Percentiles rank a stretch among this genome's conserved stretches.
Evolutionary conservation across 371 early-diverging fungal species (phyloP).

Genomic region (Furculomyces boomerangus): DNA sequence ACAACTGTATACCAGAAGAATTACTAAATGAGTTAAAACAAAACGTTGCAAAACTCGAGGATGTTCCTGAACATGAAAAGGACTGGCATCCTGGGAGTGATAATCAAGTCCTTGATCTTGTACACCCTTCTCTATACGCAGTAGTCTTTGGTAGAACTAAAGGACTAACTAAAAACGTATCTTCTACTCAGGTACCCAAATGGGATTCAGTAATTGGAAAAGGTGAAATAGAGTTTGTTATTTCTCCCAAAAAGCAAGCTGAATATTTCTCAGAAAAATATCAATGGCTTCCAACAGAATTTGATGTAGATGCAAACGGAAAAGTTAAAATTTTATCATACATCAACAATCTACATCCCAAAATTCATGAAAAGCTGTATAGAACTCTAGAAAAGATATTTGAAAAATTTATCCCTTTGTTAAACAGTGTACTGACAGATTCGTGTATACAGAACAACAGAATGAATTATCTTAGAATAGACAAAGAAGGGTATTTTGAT

Average conservation of each 20-base stretch:
- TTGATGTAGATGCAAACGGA: conserved; percentile 21
- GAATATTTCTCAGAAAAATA: conserved; percentile 5
- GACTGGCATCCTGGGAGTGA: conserved; percentile 36
- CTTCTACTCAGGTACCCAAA: background rate
- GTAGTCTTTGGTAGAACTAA: background rate
- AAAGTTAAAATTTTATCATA: conserved; percentile 22
- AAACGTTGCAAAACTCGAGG: conserved; percentile 15
- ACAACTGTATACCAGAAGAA: conserved; percentile 12
- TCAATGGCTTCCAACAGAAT: conserved; percentile 37
- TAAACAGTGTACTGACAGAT: background rate
- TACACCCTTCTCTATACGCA: conserved; percentile 38
- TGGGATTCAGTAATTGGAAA: background rate
- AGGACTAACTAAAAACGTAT: background rate
- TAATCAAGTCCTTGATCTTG: conserved; percentile 33
- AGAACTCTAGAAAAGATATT: background rate
- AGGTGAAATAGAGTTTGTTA: background rate
- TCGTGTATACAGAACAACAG: background rate
- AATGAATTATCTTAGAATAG: background rate
- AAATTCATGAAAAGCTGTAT: conserved; percentile 21
- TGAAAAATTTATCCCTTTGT: background rate
- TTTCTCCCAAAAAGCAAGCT: background rate
- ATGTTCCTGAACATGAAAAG: conserved; percentile 15
- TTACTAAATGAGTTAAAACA: conserved; percentile 8
- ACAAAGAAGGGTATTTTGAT: conserved; percentile 7
- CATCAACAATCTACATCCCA: conserved; percentile 40